These are phyloP conservation scores for Boletus sp. DNA, from an alignment of 768 basidiomycete genomes.

Conservation along the genomic window DNA sequence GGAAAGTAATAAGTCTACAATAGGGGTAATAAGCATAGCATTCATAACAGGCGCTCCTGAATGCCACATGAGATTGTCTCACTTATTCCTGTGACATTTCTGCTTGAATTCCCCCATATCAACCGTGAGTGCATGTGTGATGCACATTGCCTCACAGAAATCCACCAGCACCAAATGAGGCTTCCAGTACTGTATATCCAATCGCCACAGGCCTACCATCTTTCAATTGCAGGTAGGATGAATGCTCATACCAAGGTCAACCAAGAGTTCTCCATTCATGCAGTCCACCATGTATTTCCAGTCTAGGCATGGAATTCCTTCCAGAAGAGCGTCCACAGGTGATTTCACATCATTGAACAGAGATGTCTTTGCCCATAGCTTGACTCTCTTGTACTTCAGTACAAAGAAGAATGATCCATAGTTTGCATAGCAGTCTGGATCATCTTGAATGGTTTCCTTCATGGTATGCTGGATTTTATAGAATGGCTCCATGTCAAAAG, in stretches of 20 bases:
- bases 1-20: too few relatives aligned
- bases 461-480: constrained; percentile 3
- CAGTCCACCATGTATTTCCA: neutral
- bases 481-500: neutral
- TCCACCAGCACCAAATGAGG: constrained; percentile 8
- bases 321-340: too few relatives aligned
- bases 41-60: constrained; percentile 8
- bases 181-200: constrained; percentile 1
- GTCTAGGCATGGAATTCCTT: neutral
- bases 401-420: constrained; percentile 17
- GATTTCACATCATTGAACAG: neutral
- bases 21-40: too few relatives aligned
- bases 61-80: constrained; percentile 7
- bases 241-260: too few relatives aligned
- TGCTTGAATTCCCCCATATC: too few relatives aligned
- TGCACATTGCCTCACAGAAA: neutral
- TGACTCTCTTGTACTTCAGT: constrained; percentile 3
- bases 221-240: too few relatives aligned
- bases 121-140: too few relatives aligned
- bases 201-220: neutral
- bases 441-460: neutral
- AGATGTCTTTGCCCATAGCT: neutral
- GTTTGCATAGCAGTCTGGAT: neutral
- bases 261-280: neutral
- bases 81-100: constrained; percentile 6